Conservation (phyloP, 2,329 filamentous ascomycete genomes). For the Zymoseptoria tritici region DNA sequence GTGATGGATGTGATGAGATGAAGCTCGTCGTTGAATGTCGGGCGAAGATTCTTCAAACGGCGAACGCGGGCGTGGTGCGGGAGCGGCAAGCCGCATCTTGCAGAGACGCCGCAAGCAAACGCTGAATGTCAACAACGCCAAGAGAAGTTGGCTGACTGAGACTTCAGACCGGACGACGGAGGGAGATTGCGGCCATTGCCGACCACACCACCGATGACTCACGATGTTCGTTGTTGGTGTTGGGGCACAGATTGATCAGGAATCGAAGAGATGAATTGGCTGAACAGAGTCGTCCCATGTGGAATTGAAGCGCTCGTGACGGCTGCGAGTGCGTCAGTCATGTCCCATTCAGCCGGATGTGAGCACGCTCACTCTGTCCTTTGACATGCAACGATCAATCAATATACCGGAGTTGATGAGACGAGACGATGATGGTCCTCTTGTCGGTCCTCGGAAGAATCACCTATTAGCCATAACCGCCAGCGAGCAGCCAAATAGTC, state of each 20-base stretch:
- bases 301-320: not conserved
- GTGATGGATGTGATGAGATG: not conserved
- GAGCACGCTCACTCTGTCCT: too few species aligned
- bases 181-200: not conserved
- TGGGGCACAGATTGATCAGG: not conserved
- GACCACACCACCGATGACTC: not conserved
- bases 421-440: too few species aligned
- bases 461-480: too few species aligned
- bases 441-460: too few species aligned
- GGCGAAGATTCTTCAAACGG: not conserved
- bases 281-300: too few species aligned
- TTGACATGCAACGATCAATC: too few species aligned
- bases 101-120: too few species aligned
- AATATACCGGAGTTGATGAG: too few species aligned
- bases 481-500: too few species aligned
- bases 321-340: not conserved
- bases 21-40: not conserved
- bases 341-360: too few species aligned
- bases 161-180: not conserved
- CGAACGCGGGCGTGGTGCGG: not conserved
- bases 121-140: not conserved
- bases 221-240: not conserved
- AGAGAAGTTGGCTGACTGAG: not conserved
- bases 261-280: not conserved
- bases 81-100: not conserved